Evolutionary conservation across 805 yeast species (phyloP), one percentile per base, ranked within the genome.

Genomic region (Saturnispora sekii): DNA sequence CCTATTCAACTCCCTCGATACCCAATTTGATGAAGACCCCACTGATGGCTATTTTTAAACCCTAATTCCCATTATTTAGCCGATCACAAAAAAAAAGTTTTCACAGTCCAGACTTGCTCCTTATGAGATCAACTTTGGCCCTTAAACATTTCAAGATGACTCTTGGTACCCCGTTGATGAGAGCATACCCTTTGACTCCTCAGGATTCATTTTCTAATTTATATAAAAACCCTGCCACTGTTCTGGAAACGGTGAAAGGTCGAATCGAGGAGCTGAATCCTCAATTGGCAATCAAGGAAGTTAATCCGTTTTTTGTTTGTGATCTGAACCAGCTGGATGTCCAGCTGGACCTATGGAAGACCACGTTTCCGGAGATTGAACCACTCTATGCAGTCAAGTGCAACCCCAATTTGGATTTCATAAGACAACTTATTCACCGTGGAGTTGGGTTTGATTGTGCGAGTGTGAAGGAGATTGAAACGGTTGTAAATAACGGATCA

Each of bases 371-470:
- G 16, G 68, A 79, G 37, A 81, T 90, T 32, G 73, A 75, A 46
- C 96, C 97, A n/a, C 81, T 74, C 58, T 90, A 89, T 64, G 98
- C 98, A 15, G 93, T 90, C 53, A 90, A 90, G 65, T 90, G 97
- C 67, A 90, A 90, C 68, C 83, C 88, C 33, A 80, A 87, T 59
- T 54, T 66, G 6, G 66, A 66, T 45, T 77, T 90, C 10, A 61
- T 90, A 51, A 58, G 65, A 40, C 61, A 72, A 28, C 70, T 90
- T 53, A 78, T 76, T 2, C 49, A 64, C 3, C 63, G 80, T 51
- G 95, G 93, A 26, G 73, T 79, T 43, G 81, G 82, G 47, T 90
- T 90, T 58, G 98, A 90, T 62, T 90, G 98, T 67, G 97, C 97
- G 5, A 85, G 96, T 17, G 78, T 81, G 57, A 73, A 73, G 51